Evolutionary conservation across 2,329 filamentous ascomycete species (phyloP).

Genomic region (Fusarium liriodendri): DNA sequence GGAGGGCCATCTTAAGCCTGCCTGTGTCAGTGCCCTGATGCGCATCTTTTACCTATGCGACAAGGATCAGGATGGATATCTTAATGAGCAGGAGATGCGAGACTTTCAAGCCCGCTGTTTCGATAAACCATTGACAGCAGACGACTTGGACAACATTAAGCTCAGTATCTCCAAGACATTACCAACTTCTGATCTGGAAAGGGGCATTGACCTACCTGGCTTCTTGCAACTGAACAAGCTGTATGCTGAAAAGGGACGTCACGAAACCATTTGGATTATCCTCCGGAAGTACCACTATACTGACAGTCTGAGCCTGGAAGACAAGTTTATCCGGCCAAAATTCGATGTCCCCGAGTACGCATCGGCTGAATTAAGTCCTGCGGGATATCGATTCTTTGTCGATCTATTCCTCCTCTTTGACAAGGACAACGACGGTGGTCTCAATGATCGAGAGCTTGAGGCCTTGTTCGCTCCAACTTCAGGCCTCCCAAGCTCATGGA

Average conservation of each 20-base stretch:
- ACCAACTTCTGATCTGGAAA: constrained; percentile 70
- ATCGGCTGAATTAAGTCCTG: constrained; percentile 92
- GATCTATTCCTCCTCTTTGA: constrained; percentile 95
- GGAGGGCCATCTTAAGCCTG: constrained; percentile 87
- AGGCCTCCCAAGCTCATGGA: constrained; percentile 87
- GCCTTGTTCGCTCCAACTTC: constrained; percentile 94
- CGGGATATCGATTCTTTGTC: constrained; percentile 97
- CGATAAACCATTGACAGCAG: constrained; percentile 82
- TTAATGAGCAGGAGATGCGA: constrained; percentile 90
- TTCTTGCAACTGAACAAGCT: constrained; percentile 95
- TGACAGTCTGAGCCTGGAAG: constrained; percentile 90
- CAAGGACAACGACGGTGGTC: constrained; percentile 95
- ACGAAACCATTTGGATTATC: constrained; percentile 99
- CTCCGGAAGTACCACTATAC: constrained; percentile 95
- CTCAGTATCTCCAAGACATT: constrained; percentile 79
- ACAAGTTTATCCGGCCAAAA: constrained; percentile 90
- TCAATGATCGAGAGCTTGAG: constrained; percentile 86
- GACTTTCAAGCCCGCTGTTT: constrained; percentile 94
- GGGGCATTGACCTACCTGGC: constrained; percentile 82
- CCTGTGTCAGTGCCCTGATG: constrained; percentile 85
- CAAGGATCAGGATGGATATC: constrained; percentile 92
- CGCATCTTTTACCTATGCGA: constrained; percentile 97
- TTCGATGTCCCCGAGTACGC: constrained; percentile 94
- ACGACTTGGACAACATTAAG: constrained; percentile 93
- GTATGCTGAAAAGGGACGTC: constrained; percentile 95